phyloP scores from a whole-genome alignment of 1,284 basidiomycete species.

The Tilletia indica region DNA sequence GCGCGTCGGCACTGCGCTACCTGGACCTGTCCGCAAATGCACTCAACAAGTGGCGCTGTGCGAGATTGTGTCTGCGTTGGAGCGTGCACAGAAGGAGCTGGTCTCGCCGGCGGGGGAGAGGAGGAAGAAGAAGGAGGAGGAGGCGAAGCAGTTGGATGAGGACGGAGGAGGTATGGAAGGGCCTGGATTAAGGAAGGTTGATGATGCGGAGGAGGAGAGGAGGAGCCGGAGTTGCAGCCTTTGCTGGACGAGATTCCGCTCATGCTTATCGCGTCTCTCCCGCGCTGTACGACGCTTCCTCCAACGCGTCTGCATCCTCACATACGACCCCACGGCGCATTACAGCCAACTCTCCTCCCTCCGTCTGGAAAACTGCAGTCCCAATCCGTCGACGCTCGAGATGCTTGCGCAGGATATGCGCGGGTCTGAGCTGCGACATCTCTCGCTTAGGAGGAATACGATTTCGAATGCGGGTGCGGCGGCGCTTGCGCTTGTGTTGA shows the following conservation, averaged over 20 bases:
- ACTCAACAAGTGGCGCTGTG: constrained; percentile 77
- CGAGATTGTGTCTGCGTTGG: constrained; percentile 69
- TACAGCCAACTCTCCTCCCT: too few species aligned
- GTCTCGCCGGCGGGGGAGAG: background rate
- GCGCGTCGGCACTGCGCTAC: too few species aligned
- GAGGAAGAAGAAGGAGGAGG: constrained; percentile 20
- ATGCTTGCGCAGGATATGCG: too few species aligned
- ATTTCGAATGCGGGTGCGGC: too few species aligned
- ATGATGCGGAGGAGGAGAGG: constrained; percentile 30
- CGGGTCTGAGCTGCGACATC: too few species aligned
- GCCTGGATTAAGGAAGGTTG: background rate
- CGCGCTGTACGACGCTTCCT: constrained; percentile 36
- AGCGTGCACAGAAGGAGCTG: background rate
- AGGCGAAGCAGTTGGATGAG: background rate
- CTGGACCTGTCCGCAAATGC: too few species aligned
- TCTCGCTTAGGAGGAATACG: too few species aligned
- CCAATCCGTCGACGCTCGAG: too few species aligned
- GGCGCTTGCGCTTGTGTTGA: too few species aligned
- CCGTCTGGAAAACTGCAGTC: too few species aligned
- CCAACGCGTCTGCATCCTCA: constrained; percentile 46
- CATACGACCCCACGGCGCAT: too few species aligned
- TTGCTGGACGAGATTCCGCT: constrained; percentile 41
- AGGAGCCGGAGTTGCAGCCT: constrained; percentile 28
- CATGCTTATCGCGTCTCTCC: constrained; percentile 42
- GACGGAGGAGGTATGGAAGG: constrained; percentile 17